Evolutionary conservation across 2,329 filamentous ascomycete genomes (phyloP).

Genomic region (Mariannaea sp.): DNA sequence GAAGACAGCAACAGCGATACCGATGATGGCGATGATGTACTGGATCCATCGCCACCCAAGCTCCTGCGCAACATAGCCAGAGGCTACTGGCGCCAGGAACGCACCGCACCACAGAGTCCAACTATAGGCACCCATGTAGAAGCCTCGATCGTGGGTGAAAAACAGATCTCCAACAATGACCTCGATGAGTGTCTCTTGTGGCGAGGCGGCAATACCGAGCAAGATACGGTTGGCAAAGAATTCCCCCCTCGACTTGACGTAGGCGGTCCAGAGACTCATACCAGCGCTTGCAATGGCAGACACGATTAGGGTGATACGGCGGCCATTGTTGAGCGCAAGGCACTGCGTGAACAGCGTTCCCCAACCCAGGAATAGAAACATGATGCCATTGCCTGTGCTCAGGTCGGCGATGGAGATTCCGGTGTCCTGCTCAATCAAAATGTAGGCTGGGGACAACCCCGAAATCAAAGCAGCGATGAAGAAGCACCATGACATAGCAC

Average conservation of each 20-base stretch:
- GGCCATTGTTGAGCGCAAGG: constrained; percentile 27
- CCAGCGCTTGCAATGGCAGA: constrained; percentile 25
- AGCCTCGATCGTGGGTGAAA: constrained; percentile 32
- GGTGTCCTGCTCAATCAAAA: constrained; percentile 32
- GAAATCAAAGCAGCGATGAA: constrained; percentile 33
- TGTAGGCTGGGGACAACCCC: constrained; percentile 32
- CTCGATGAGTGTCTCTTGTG: constrained; percentile 32
- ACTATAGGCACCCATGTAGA: constrained; percentile 34
- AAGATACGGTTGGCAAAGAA: constrained; percentile 34
- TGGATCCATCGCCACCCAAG: constrained; percentile 37
- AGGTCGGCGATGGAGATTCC: constrained; percentile 35
- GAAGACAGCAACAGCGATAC: constrained; percentile 13
- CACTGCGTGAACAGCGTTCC: constrained; percentile 32
- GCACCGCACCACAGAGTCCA: constrained; percentile 35
- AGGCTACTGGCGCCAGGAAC: constrained; percentile 32
- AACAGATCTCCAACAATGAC: constrained; percentile 32
- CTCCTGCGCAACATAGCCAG: constrained; percentile 29
- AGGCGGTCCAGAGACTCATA: constrained; percentile 31
- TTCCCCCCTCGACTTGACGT: constrained; percentile 28
- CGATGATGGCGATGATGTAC: constrained; percentile 30
- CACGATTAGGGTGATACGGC: constrained; percentile 23
- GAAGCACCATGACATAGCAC: constrained; percentile 36
- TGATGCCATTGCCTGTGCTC: constrained; percentile 32
- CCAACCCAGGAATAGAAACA: constrained; percentile 32
- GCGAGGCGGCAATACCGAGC: constrained; percentile 30